phyloP scores from a whole-genome alignment of 352 stramenopile genomes.

The Peronospora destructor region DNA sequence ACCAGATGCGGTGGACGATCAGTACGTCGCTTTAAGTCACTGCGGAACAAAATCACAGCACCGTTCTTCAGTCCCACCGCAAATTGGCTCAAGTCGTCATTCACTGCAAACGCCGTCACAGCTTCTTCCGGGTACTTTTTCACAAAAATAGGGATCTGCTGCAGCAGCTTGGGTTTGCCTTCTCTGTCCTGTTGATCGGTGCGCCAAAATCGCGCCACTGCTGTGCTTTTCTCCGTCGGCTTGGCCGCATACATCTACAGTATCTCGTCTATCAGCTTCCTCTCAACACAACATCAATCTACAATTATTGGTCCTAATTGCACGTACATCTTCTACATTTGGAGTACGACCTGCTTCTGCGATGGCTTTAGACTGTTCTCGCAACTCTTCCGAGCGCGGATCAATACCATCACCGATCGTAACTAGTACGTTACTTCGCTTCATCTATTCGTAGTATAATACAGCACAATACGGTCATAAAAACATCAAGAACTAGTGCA shows the following conservation, averaged over 20 bases:
- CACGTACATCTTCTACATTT: constrained; percentile 48
- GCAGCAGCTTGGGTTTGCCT: constrained; percentile 76
- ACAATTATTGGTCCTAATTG: constrained; percentile 5
- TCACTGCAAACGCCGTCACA: constrained; percentile 80
- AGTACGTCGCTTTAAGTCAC: constrained; percentile 67
- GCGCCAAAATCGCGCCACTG: constrained; percentile 81
- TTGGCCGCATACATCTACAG: constrained; percentile 59
- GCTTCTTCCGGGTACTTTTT: constrained; percentile 86
- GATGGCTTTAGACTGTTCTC: constrained; percentile 70
- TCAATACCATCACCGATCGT: constrained; percentile 84
- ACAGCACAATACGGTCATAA: background rate
- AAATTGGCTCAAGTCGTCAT: constrained; percentile 77
- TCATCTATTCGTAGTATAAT: constrained; percentile 45
- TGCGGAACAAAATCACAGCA: constrained; percentile 76
- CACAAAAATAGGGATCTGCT: constrained; percentile 80
- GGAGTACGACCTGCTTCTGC: constrained; percentile 59
- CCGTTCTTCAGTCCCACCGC: constrained; percentile 77
- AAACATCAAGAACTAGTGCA: background rate
- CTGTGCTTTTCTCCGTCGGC: constrained; percentile 57
- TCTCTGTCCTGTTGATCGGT: constrained; percentile 85
- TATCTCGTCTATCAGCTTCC: constrained; percentile 2
- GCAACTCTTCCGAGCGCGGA: constrained; percentile 64
- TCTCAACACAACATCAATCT: background rate
- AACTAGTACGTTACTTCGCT: constrained; percentile 82
- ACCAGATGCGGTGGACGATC: constrained; percentile 65